Evolutionary conservation across 1,284 basidiomycete species (phyloP).

Genomic region (Puccinia brachypodii): DNA sequence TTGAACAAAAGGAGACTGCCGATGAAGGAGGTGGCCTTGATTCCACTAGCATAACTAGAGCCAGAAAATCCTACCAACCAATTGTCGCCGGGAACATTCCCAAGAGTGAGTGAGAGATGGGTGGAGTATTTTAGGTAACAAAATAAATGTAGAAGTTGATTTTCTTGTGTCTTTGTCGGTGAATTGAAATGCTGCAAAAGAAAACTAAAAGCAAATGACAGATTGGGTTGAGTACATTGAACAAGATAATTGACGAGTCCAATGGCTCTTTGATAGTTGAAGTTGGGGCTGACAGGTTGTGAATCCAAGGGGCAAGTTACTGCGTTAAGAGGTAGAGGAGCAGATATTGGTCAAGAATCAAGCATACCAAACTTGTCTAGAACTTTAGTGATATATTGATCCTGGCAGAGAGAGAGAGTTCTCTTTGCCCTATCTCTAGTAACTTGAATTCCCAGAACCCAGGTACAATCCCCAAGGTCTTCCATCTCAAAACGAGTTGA

Average conservation of each 20-base stretch:
- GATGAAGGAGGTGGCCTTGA: not conserved
- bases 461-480: not conserved
- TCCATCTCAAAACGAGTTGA: not conserved
- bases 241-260: constrained; percentile 7
- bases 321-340: too few relatives aligned
- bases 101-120: not conserved
- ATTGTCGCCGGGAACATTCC: not conserved
- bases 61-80: not conserved
- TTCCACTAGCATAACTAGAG: not conserved
- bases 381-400: not conserved
- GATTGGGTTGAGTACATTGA: constrained; percentile 15
- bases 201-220: not conserved
- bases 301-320: too few relatives aligned
- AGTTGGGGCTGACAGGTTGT: not conserved
- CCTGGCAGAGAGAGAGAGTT: not conserved
- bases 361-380: not conserved
- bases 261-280: not conserved
- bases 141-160: not conserved
- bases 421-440: not conserved
- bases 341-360: too few relatives aligned
- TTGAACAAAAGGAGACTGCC: not conserved
- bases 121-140: not conserved
- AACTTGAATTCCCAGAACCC: not conserved
- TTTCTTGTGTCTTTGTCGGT: not conserved
- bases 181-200: not conserved